These are phyloP conservation scores for Ceratocystis lukuohia DNA, from an alignment of 2,329 filamentous ascomycete genomes.

Conservation along the genomic window DNA sequence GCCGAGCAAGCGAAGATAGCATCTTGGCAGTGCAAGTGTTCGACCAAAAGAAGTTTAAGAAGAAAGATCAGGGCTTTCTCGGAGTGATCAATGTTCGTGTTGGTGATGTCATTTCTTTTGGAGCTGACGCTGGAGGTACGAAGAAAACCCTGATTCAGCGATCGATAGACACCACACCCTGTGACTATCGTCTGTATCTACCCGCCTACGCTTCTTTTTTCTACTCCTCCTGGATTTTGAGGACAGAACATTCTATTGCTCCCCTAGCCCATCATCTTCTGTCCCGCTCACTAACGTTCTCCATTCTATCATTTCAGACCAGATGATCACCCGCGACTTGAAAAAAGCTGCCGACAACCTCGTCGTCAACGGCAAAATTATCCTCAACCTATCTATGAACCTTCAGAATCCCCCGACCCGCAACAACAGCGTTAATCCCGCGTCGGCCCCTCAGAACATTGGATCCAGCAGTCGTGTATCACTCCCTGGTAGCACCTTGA, in stretches of 20 bases:
- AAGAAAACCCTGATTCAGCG: not conserved
- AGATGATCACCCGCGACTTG: constrained; percentile 94
- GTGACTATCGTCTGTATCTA: no score
- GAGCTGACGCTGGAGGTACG: constrained; percentile 78
- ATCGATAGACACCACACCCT: no score
- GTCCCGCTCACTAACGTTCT: constrained; percentile 7
- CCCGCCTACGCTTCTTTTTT: no score
- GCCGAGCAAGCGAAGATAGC: constrained; percentile 83
- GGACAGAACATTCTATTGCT: no score
- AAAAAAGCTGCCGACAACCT: constrained; percentile 98
- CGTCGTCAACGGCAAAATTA: constrained; percentile 93
- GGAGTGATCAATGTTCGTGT: constrained; percentile 96
- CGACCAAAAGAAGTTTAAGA: constrained; percentile 99
- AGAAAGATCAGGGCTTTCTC: constrained; percentile 98
- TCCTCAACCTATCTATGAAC: constrained; percentile 91
- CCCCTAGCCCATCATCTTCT: no score
- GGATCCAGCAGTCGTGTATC: constrained; percentile 31
- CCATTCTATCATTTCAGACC: constrained; percentile 43
- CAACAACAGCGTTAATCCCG: constrained; percentile 20
- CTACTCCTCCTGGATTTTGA: no score
- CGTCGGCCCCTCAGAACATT: constrained; percentile 20
- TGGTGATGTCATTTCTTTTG: constrained; percentile 84
- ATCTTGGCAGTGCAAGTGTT: constrained; percentile 97
- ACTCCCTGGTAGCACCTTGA: constrained; percentile 30
- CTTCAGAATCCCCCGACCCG: constrained; percentile 55